These are phyloP conservation scores for Penicillium sp. DNA, from an alignment of 2,329 filamentous ascomycete genomes.

Conservation along the genomic window DNA sequence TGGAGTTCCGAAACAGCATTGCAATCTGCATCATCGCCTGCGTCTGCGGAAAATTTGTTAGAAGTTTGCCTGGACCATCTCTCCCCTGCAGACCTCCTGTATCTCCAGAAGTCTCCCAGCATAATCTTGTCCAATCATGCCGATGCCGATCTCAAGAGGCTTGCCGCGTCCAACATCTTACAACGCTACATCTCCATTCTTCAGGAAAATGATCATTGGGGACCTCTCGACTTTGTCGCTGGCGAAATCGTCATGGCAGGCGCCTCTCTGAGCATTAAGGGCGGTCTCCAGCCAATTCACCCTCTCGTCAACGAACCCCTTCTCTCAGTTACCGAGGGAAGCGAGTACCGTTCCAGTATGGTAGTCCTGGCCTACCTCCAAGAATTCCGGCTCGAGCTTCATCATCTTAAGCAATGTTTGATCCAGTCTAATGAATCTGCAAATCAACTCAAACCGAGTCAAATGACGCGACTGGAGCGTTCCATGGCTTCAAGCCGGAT, in stretches of 20 bases:
- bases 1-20: constrained; percentile 26
- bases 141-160: constrained; percentile 6
- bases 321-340: constrained; percentile 28
- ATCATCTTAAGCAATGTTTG: constrained; percentile 37
- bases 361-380: constrained; percentile 37
- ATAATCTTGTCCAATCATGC: constrained; percentile 22
- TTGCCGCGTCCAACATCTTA: constrained; percentile 22
- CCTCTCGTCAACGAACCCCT: constrained; percentile 44
- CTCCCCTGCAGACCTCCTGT: constrained; percentile 34
- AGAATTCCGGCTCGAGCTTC: constrained; percentile 40
- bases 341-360: constrained; percentile 25
- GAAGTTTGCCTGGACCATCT: constrained; percentile 42
- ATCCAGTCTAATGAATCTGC: constrained; percentile 34
- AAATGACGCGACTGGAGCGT: constrained; percentile 46
- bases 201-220: constrained; percentile 33
- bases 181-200: constrained; percentile 36
- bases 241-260: constrained; percentile 27
- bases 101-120: constrained; percentile 33
- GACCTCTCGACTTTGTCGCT: constrained; percentile 26
- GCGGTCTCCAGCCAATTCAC: constrained; percentile 37
- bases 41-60: constrained; percentile 20
- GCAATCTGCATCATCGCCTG: constrained; percentile 3
- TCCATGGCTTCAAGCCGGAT: constrained; percentile 44
- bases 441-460: constrained; percentile 40
- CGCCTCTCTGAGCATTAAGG: constrained; percentile 28